These are phyloP conservation scores for Fragaria nilgerrensis DNA, from an alignment of 306 rosid genomes.

Conservation along the genomic window DNA sequence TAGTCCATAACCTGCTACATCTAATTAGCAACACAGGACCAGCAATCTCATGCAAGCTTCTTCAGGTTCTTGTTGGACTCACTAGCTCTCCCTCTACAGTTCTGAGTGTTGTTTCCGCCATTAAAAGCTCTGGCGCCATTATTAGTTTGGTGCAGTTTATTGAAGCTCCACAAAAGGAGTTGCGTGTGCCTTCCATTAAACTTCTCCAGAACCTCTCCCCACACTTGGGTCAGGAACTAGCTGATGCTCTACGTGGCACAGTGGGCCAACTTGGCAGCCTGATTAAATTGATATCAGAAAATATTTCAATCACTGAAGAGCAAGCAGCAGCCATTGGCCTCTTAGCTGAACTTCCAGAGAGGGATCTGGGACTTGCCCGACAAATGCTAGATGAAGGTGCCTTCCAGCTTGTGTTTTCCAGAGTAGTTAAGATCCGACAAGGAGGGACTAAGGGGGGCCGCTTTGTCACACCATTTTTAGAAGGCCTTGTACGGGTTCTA, in stretches of 20 bases:
- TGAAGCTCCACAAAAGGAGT: slow-evolving; percentile 90
- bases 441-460: slow-evolving; percentile 80
- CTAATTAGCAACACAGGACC: slow-evolving; percentile 99
- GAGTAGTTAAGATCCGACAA: slow-evolving; percentile 62
- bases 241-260: slow-evolving; percentile 93
- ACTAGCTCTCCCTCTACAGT: slow-evolving; percentile 64
- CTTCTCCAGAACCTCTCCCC: slow-evolving; percentile 85
- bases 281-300: slow-evolving; percentile 77
- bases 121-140: slow-evolving; percentile 96
- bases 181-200: slow-evolving; percentile 79
- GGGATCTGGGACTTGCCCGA: slow-evolving; percentile 94
- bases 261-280: slow-evolving; percentile 92
- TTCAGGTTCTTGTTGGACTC: slow-evolving; percentile 96
- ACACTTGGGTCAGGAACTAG: slow-evolving; percentile 87
- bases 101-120: slow-evolving; percentile 72
- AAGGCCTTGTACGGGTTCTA: slow-evolving; percentile 87
- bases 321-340: slow-evolving; percentile 92
- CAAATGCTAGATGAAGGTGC: slow-evolving; percentile 93
- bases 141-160: slow-evolving; percentile 91
- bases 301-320: slow-evolving; percentile 79
- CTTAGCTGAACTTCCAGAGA: slow-evolving; percentile 89
- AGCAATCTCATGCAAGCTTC: slow-evolving; percentile 92
- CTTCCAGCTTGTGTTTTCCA: slow-evolving; percentile 56
- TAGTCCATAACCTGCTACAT: slow-evolving; percentile 82
- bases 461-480: slow-evolving; percentile 82